Percentiles rank a stretch among this genome's conserved stretches.
phyloP scores from a whole-genome alignment of 2,329 filamentous ascomycete genomes.

The Talaromyces amestolkiae region DNA sequence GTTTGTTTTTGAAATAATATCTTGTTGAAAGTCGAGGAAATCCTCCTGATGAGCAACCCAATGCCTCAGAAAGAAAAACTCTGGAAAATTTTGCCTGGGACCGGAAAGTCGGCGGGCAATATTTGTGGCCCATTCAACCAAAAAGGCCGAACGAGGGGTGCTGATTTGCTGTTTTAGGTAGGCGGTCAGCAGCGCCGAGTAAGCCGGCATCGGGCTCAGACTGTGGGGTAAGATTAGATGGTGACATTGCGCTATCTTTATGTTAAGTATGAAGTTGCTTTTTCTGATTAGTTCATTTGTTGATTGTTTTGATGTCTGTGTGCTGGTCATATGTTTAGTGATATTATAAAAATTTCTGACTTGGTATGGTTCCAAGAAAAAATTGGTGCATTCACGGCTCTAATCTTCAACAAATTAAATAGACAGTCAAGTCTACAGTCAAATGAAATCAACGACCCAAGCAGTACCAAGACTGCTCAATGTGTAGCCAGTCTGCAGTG shows the following conservation, averaged over 20 bases:
- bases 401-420: slow-evolving; percentile 12
- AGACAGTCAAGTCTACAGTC: slow-evolving; percentile 10
- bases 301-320: background rate
- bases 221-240: slow-evolving; percentile 8
- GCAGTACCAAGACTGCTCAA: background rate
- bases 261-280: background rate
- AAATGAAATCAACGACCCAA: slow-evolving; percentile 1
- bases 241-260: background rate
- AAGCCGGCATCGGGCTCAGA: slow-evolving; percentile 2
- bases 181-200: background rate
- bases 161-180: background rate
- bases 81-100: slow-evolving; percentile 11
- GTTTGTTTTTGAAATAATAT: background rate
- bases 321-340: background rate
- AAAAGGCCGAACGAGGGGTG: slow-evolving; percentile 3
- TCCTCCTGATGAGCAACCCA: slow-evolving; percentile 17
- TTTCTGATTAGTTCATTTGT: background rate
- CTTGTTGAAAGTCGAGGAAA: slow-evolving; percentile 10
- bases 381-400: background rate
- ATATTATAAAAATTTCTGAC: background rate
- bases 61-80: slow-evolving; percentile 17
- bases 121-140: background rate
- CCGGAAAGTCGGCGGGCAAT: slow-evolving; percentile 13
- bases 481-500: background rate
- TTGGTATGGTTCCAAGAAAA: background rate